A percentile compares a stretch with the other conserved stretches of the same genome.
These are phyloP conservation scores for Salmacisia buchloeana DNA, from an alignment of 1,284 basidiomycete genomes.

Conservation along the genomic window DNA sequence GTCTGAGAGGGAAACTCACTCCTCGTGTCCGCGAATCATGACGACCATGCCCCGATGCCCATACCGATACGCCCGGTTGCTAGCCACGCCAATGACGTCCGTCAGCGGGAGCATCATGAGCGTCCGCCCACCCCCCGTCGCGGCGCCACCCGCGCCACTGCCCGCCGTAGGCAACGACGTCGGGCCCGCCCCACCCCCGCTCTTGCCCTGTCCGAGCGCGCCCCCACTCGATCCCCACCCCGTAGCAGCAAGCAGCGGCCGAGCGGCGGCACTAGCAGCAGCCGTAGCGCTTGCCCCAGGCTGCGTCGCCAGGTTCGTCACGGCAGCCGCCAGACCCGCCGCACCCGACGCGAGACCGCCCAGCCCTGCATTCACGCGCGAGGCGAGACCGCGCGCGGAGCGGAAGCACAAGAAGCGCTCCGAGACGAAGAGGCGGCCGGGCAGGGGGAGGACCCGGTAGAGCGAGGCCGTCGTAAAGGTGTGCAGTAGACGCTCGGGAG, in stretches of 20 bases:
- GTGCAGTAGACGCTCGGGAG: constrained; percentile 27
- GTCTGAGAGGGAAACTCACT: constrained; percentile 50
- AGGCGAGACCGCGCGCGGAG: constrained; percentile 11
- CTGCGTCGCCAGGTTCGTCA: constrained; percentile 31
- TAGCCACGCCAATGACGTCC: constrained; percentile 77
- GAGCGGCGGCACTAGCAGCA: neutral
- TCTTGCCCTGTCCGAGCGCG: neutral
- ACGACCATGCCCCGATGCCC: constrained; percentile 81
- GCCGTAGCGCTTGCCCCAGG: constrained; percentile 14
- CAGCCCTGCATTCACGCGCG: neutral
- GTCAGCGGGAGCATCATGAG: constrained; percentile 90
- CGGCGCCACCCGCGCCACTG: neutral
- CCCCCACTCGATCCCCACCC: neutral
- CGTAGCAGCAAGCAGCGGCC: neutral
- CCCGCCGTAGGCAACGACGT: neutral
- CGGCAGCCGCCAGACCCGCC: neutral
- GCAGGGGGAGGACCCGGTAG: constrained; percentile 35
- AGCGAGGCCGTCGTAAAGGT: constrained; percentile 30
- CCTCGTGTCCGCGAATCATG: constrained; percentile 89
- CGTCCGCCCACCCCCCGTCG: constrained; percentile 21
- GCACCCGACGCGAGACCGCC: neutral
- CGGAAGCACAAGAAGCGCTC: constrained; percentile 40
- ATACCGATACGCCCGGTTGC: constrained; percentile 78
- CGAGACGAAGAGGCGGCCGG: constrained; percentile 36
- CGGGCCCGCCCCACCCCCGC: neutral